A percentile compares a stretch with the other conserved stretches of the same genome.
Evolutionary conservation across 768 basidiomycete genomes (phyloP).

Genomic region (Lactifluus pinguis): DNA sequence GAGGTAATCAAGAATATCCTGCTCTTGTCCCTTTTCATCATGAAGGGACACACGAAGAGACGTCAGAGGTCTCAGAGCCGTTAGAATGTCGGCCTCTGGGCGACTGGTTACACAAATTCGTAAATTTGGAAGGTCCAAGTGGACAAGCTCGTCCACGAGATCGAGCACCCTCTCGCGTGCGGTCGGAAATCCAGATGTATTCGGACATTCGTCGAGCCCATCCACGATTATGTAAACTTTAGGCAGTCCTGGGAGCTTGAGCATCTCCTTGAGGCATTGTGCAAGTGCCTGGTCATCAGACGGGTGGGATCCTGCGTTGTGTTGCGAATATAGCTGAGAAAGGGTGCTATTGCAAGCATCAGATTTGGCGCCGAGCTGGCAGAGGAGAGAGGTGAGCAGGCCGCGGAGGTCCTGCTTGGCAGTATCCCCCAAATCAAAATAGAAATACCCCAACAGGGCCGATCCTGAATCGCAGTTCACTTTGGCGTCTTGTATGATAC

Average conservation of each 20-base stretch:
- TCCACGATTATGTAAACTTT: background rate
- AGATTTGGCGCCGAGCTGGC: background rate
- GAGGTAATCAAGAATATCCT: background rate
- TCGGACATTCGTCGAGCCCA: conserved; percentile 6
- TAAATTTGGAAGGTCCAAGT: background rate
- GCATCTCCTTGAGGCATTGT: background rate
- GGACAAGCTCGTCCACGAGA: background rate
- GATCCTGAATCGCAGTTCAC: background rate
- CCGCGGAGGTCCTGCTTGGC: too few species aligned
- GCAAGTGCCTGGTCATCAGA: background rate
- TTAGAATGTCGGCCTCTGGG: background rate
- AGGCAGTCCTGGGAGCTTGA: background rate
- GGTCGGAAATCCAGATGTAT: background rate
- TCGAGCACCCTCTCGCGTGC: background rate
- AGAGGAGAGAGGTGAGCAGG: background rate
- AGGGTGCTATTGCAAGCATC: background rate
- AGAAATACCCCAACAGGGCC: background rate
- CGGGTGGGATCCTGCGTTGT: background rate
- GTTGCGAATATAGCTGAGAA: background rate
- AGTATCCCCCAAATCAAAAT: too few species aligned
- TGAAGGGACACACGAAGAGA: background rate
- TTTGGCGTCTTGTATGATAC: background rate
- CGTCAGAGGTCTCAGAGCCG: background rate
- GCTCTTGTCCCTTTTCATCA: background rate
- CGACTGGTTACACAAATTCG: conserved; percentile 1